phyloP scores from a whole-genome alignment of 495 filamentous ascomycete genomes.

The Cercophora newfieldiana region DNA sequence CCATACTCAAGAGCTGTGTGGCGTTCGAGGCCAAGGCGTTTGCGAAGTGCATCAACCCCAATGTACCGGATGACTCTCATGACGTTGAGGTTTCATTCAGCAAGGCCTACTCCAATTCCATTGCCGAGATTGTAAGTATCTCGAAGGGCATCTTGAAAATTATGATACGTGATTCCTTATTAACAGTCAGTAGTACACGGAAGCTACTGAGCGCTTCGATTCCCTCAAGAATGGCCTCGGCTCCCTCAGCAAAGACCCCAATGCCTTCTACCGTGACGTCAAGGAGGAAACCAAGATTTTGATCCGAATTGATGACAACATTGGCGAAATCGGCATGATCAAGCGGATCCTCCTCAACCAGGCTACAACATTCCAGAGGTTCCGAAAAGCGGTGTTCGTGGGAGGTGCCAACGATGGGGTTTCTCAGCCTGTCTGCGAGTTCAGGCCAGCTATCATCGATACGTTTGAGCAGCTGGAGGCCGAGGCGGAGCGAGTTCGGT shows the following conservation, averaged over 20 bases:
- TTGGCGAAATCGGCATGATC: conserved; percentile 19
- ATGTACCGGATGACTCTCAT: background rate
- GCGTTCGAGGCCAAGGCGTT: conserved; percentile 16
- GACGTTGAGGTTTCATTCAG: conserved; percentile 10
- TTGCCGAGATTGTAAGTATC: conserved; percentile 14
- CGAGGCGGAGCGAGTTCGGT: conserved; percentile 13
- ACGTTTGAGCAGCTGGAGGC: conserved; percentile 13
- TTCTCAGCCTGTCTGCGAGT: background rate
- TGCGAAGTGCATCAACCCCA: background rate
- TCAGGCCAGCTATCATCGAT: background rate
- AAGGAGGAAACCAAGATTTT: conserved; percentile 15
- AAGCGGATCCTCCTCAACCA: conserved; percentile 15
- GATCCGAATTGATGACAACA: conserved; percentile 12
- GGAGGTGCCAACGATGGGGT: background rate
- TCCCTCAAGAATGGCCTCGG: conserved; percentile 9
- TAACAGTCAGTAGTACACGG: conserved; percentile 1
- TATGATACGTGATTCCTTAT: background rate
- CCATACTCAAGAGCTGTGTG: conserved; percentile 6
- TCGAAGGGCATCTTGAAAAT: too few species aligned
- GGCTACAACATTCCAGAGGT: background rate
- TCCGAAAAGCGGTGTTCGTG: background rate
- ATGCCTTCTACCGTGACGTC: conserved; percentile 13
- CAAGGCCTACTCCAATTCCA: conserved; percentile 12
- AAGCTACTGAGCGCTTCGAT: conserved; percentile 15
- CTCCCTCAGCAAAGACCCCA: conserved; percentile 18